These are phyloP conservation scores for Clathrospora elynae DNA, from an alignment of 2,329 filamentous ascomycete genomes.

Conservation along the genomic window DNA sequence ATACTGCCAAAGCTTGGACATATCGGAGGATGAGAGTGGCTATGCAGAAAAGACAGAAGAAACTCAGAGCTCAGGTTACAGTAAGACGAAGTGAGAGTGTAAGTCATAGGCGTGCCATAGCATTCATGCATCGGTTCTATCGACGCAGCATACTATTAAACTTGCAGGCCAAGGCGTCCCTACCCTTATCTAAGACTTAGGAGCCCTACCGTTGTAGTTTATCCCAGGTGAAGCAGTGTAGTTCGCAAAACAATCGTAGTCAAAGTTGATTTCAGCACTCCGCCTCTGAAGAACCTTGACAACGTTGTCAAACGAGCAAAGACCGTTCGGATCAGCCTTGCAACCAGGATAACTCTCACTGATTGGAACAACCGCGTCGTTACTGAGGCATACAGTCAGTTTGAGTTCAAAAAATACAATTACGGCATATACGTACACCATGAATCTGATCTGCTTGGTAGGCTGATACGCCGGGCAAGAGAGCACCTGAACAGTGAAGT, in stretches of 20 bases:
- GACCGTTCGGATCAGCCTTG: conserved; percentile 25
- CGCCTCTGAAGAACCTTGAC: conserved; percentile 35
- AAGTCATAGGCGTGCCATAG: too few relatives aligned
- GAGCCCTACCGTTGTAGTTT: conserved; percentile 39
- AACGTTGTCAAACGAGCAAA: conserved; percentile 38
- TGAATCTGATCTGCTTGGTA: conserved; percentile 38
- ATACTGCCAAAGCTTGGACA: too few relatives aligned
- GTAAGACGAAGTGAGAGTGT: too few relatives aligned
- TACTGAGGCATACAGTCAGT: conserved; percentile 12
- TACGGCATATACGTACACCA: conserved; percentile 27
- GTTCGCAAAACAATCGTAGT: conserved; percentile 40
- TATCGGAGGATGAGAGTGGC: too few relatives aligned
- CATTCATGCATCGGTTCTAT: too few relatives aligned
- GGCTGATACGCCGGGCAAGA: conserved; percentile 26
- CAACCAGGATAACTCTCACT: conserved; percentile 32
- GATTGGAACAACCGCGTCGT: conserved; percentile 39
- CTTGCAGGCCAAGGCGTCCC: too few relatives aligned
- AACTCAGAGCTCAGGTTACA: too few relatives aligned
- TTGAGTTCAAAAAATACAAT: not conserved
- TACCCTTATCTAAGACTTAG: conserved; percentile 7
- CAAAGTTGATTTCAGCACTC: conserved; percentile 35
- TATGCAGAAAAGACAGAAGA: too few relatives aligned
- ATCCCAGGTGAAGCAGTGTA: conserved; percentile 31
- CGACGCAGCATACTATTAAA: too few relatives aligned
- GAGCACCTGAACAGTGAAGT: conserved; percentile 40